Evolutionary conservation across 345 rosid genomes (phyloP).

Genomic region (Corchorus olitorius): DNA sequence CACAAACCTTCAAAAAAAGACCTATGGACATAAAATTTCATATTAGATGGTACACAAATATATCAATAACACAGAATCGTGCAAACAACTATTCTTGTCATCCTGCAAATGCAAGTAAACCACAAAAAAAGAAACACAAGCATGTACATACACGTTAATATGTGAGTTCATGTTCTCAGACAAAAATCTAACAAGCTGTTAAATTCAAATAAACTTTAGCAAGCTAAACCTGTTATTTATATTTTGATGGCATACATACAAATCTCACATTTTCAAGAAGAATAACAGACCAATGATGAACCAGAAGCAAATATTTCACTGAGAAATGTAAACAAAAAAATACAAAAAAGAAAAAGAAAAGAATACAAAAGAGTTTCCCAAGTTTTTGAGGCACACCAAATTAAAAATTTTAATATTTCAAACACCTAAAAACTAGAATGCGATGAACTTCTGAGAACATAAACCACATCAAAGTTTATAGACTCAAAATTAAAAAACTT

Average conservation of each 20-base stretch:
- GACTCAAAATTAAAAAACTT: neutral
- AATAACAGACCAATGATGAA: constrained; percentile 29
- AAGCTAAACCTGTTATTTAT: neutral
- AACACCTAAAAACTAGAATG: neutral
- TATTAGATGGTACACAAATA: neutral
- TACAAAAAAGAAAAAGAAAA: neutral
- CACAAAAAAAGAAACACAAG: neutral
- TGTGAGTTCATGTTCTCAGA: neutral
- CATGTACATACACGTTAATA: neutral
- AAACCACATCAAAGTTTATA: neutral
- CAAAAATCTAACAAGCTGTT: neutral
- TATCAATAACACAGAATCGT: neutral
- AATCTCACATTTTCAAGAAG: neutral
- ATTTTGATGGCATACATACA: no score
- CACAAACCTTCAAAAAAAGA: constrained; percentile 14
- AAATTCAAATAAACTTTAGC: neutral
- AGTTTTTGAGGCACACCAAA: neutral
- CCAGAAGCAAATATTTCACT: constrained; percentile 14
- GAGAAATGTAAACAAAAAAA: neutral
- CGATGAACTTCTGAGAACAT: neutral
- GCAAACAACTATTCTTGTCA: neutral
- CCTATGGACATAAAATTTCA: constrained; percentile 12
- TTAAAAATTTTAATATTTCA: neutral
- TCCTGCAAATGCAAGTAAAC: neutral
- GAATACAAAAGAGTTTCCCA: neutral